Evolutionary conservation across 2,329 filamentous ascomycete genomes (phyloP).

Genomic region (Xylaria sp.): DNA sequence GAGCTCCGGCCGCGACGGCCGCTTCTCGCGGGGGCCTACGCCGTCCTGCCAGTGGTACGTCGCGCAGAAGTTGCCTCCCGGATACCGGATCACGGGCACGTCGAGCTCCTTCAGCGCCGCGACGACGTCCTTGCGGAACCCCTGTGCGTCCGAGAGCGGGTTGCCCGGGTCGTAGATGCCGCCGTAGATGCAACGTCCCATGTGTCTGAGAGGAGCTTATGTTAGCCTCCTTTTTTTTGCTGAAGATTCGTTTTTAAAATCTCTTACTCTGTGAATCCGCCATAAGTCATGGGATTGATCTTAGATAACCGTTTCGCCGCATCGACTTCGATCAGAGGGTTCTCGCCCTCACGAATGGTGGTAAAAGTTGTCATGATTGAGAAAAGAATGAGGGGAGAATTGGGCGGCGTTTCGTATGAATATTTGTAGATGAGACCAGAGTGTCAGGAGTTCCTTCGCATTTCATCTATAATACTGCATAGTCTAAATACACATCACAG

Average conservation of each 20-base stretch:
- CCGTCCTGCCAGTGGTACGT: constrained; percentile 90
- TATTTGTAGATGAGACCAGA: neutral
- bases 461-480: constrained; percentile 3
- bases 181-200: constrained; percentile 89
- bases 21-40: constrained; percentile 76
- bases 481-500: neutral
- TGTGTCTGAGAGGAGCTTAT: constrained; percentile 68
- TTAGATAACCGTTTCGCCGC: constrained; percentile 73
- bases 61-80: constrained; percentile 85
- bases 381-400: neutral
- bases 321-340: constrained; percentile 73
- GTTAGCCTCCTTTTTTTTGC: constrained; percentile 3
- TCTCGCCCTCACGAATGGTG: constrained; percentile 69
- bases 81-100: constrained; percentile 81
- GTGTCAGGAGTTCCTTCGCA: constrained; percentile 3
- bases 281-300: constrained; percentile 85
- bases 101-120: constrained; percentile 77
- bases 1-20: constrained; percentile 75
- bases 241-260: too few species aligned
- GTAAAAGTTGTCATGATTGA: constrained; percentile 77
- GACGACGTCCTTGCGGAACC: constrained; percentile 83
- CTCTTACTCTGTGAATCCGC: constrained; percentile 82
- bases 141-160: constrained; percentile 76
- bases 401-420: neutral
- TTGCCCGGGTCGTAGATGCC: constrained; percentile 85